Conservation (phyloP, 306 rosid species). For the Citrullus colocynthis region DNA sequence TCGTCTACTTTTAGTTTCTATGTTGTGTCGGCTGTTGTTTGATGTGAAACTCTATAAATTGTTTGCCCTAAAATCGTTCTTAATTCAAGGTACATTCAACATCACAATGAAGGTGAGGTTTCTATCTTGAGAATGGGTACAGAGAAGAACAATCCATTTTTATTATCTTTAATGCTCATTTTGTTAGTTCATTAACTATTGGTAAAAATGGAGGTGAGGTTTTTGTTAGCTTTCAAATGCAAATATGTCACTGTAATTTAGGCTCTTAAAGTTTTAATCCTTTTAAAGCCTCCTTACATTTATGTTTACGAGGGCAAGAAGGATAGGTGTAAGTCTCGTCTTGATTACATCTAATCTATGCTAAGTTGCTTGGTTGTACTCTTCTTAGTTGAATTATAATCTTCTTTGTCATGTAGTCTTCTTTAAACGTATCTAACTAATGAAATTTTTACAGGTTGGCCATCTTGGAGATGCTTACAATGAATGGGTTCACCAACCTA, state of each 20-base stretch:
- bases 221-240: neutral
- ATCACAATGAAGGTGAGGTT: too few relatives aligned
- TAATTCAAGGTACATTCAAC: too few relatives aligned
- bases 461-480: conserved; percentile 85
- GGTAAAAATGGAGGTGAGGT: too few relatives aligned
- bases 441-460: conserved; percentile 52
- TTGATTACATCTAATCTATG: neutral
- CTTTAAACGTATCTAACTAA: neutral
- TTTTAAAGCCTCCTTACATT: neutral
- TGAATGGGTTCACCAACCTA: conserved; percentile 97
- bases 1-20: too few relatives aligned
- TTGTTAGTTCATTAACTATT: too few relatives aligned
- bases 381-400: neutral
- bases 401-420: neutral
- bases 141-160: too few relatives aligned
- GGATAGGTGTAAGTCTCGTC: neutral
- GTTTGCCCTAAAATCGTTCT: too few relatives aligned
- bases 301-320: neutral
- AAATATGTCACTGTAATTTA: neutral
- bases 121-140: too few relatives aligned
- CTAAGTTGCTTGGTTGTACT: neutral
- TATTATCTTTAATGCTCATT: too few relatives aligned
- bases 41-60: too few relatives aligned
- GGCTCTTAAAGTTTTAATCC: neutral
- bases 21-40: too few relatives aligned